Base-by-base conservation (phyloP, 2,329 filamentous ascomycete genomes). In the Periglandula ipomoeae region DNA sequence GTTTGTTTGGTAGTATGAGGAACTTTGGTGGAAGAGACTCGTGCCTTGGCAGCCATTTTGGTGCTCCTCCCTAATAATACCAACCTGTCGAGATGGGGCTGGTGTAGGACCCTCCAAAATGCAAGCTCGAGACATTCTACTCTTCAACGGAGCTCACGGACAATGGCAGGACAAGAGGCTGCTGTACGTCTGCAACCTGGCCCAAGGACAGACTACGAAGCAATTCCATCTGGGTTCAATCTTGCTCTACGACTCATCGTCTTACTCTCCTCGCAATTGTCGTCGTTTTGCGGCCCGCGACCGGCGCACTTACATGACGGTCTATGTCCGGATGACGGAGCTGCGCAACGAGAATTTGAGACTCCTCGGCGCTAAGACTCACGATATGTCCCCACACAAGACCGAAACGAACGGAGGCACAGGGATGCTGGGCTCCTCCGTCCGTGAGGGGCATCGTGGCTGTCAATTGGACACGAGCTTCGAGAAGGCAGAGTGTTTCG, bases 351-450 rank as follows among this genome's bases (percentile, higher is more conserved):
- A 38, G 30, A 38, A 26, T 44, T 42, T n/a, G 26, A 26, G 39
- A 27, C 27, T 32, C 30, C 6, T 37, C 27, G 38, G 46, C 20
- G 38, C 20, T 27, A 19, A 11, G 24, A n/a, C 40, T 43, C 27
- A 43, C 46, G 38, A 48, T 48, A 27, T 19, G 46, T 43, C 38
- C 19, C 46, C 38, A 42, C 38, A 26, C 17, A 23, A 20, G 17
- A 22, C 38, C 46, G 38, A 42, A 27, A 17, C 32, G 6, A n/a
- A 46, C 44, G 44, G 44, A 11, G 20, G 19, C 44, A 22, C 34
- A 37, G 32, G 44, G 32, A 20, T 37, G 27, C 42, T 44, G 15
- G 4, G 11, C 7, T n/a, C 32, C 32, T 46, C 34, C 23, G 34
- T 20, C 20, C 8, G 20, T 8, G 10, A 39, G 22, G 44, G 32